Conservation (phyloP, 257 asterid genomes). For the Voacanga thouarsii region DNA sequence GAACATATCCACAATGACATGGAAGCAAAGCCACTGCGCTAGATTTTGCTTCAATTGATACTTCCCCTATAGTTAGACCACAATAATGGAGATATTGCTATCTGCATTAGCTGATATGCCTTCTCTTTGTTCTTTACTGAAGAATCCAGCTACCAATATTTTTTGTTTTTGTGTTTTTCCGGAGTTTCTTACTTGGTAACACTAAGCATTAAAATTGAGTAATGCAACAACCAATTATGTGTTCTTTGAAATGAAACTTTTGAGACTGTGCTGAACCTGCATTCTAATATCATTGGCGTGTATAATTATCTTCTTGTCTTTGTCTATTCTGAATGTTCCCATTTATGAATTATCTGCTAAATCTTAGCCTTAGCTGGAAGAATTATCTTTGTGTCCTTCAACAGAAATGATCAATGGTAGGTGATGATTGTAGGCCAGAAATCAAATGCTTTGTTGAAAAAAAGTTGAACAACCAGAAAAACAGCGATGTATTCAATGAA, state of each 20-base stretch:
- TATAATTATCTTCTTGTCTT: background rate
- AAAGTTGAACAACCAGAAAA: background rate
- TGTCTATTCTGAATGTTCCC: background rate
- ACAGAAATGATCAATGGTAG: background rate
- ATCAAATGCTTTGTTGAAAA: background rate
- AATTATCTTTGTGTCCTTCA: background rate
- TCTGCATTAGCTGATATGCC: conserved; percentile 8
- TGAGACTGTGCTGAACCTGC: conserved; percentile 15
- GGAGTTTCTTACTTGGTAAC: background rate
- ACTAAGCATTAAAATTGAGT: background rate
- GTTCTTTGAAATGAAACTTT: conserved; percentile 13
- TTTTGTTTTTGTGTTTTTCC: too few relatives aligned
- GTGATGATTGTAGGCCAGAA: background rate
- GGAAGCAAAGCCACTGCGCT: background rate
- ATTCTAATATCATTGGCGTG: background rate
- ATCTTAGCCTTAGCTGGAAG: conserved; percentile 5
- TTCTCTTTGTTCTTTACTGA: background rate
- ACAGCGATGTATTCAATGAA: background rate
- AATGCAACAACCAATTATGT: conserved; percentile 7
- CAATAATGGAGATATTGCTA: background rate
- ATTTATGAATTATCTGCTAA: conserved; percentile 4
- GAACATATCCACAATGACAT: background rate
- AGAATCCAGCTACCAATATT: background rate
- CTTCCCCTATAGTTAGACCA: background rate
- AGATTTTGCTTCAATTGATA: background rate